Percentiles rank a stretch among this genome's conserved stretches.
Evolutionary conservation across 164 flowering plant genomes (phyloP).

Genomic region (Kingdonia uniflora): DNA sequence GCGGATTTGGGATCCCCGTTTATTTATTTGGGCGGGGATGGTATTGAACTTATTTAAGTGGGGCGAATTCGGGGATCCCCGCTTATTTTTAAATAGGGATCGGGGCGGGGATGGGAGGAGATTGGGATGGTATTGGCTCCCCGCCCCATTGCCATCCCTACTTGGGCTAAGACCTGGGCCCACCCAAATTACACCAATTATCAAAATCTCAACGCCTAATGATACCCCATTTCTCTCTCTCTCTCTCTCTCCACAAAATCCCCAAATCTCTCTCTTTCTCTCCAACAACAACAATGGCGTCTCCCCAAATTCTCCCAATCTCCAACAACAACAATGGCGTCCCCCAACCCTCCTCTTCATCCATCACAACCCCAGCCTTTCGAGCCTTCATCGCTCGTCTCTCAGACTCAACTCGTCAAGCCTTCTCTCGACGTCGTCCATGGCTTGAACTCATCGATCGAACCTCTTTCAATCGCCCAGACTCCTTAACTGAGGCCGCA

Average conservation of each 20-base stretch:
- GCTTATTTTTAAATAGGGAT: no score
- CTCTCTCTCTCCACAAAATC: constrained; percentile 54
- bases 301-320: constrained; percentile 42
- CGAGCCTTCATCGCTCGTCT: constrained; percentile 49
- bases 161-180: no score
- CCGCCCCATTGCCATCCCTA: no score
- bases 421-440: constrained; percentile 62
- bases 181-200: no score
- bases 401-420: constrained; percentile 35
- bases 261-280: not conserved
- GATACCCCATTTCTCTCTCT: no score
- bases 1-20: no score
- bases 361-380: constrained; percentile 54
- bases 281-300: constrained; percentile 13
- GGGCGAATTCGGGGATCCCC: no score
- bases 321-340: constrained; percentile 20
- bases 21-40: no score
- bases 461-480: constrained; percentile 50
- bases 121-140: no score
- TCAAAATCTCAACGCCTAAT: no score
- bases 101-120: no score
- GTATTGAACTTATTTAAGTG: no score
- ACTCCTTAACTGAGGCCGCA: constrained; percentile 59
- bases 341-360: constrained; percentile 32
- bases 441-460: constrained; percentile 74